A percentile compares a stretch with the other conserved stretches of the same genome.
Conservation (phyloP, 352 stramenopile genomes). For the Phytopythium aichiense region DNA sequence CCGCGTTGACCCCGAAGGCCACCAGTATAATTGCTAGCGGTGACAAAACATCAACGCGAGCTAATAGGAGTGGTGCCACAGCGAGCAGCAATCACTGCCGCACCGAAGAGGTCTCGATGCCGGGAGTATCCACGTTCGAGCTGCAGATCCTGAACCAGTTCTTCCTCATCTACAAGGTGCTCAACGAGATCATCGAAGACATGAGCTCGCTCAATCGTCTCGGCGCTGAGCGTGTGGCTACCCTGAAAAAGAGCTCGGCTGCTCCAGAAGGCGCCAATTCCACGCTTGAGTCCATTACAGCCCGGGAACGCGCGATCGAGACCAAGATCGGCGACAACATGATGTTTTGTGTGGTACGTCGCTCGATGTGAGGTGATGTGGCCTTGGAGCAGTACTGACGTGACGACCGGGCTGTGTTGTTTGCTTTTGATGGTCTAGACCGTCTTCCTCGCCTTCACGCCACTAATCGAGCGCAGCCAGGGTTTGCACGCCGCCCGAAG, state of each 20-base stretch:
- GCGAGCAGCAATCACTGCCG: neutral
- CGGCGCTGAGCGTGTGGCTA: constrained; percentile 19
- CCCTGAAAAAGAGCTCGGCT: constrained; percentile 7
- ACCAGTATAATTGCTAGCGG: neutral
- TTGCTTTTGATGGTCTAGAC: constrained; percentile 7
- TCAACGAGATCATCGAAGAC: constrained; percentile 41
- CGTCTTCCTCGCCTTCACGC: constrained; percentile 10
- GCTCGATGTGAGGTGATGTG: neutral
- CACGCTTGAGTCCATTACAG: constrained; percentile 3
- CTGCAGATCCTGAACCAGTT: constrained; percentile 43
- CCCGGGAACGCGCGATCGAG: constrained; percentile 16
- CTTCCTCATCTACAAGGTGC: constrained; percentile 36
- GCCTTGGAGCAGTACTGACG: too few species aligned
- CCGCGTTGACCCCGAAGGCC: neutral
- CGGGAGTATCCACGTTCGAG: constrained; percentile 9
- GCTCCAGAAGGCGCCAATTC: constrained; percentile 2
- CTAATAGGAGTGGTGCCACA: neutral
- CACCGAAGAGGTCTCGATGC: neutral
- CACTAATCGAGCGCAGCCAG: constrained; percentile 12
- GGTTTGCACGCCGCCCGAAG: neutral
- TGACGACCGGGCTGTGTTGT: neutral
- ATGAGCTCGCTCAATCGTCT: constrained; percentile 36
- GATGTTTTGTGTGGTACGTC: constrained; percentile 31
- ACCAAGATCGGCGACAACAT: constrained; percentile 34
- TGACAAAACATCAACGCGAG: neutral